Percentiles rank a stretch among this genome's conserved stretches.
Conservation (phyloP, 2,329 filamentous ascomycete species). For the Pleomassaria siparia region DNA sequence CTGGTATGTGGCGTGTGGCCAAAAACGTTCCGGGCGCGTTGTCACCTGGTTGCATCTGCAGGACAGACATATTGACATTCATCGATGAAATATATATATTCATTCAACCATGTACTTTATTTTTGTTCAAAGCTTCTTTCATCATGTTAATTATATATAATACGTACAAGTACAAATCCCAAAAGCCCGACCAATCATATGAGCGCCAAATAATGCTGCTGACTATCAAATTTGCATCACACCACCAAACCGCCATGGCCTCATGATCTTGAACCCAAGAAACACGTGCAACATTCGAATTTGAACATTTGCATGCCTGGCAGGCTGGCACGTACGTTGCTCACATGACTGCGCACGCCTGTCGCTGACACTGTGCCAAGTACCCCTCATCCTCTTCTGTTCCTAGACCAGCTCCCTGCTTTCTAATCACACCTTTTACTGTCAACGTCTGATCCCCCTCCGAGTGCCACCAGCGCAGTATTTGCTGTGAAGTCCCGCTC, state of each 20-base stretch:
- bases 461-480: slow-evolving; percentile 88
- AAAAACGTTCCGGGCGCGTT: neutral
- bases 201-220: slow-evolving; percentile 7
- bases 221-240: slow-evolving; percentile 32
- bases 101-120: neutral
- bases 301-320: too few relatives aligned
- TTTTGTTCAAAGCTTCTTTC: too few relatives aligned
- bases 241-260: slow-evolving; percentile 17
- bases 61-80: too few relatives aligned
- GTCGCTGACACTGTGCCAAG: slow-evolving; percentile 61
- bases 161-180: neutral
- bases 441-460: slow-evolving; percentile 80
- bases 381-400: slow-evolving; percentile 76
- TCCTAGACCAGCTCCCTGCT: slow-evolving; percentile 48
- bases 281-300: too few relatives aligned
- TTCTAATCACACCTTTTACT: slow-evolving; percentile 72
- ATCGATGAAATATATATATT: neutral
- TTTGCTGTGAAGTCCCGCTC: slow-evolving; percentile 70
- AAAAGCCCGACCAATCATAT: slow-evolving; percentile 3
- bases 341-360: slow-evolving; percentile 50
- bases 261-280: neutral
- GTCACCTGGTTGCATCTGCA: neutral
- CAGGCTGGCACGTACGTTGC: too few relatives aligned
- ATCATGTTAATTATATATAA: too few relatives aligned
- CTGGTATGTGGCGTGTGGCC: neutral